phyloP scores from a whole-genome alignment of 2,329 filamentous ascomycete species.

The Emmonsia crescens region DNA sequence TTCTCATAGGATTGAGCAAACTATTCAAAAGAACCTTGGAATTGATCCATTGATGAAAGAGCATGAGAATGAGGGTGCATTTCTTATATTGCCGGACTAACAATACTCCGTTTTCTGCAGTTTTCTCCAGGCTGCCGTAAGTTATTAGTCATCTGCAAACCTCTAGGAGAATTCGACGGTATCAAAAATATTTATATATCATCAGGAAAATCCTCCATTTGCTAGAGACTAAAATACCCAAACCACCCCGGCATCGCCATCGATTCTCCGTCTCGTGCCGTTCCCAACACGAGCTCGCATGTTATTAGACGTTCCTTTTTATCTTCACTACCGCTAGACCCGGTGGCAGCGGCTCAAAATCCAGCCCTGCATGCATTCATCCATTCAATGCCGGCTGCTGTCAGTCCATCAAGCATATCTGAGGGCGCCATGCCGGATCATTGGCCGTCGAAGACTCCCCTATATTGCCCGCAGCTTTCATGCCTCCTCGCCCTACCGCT shows the following conservation, averaged over 20 bases:
- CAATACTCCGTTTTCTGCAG: neutral
- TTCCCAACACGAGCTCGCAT: neutral
- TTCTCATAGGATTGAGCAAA: no score
- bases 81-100: neutral
- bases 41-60: no score
- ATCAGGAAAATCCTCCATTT: neutral
- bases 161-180: neutral
- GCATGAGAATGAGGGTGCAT: no score
- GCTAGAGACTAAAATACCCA: neutral
- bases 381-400: conserved; percentile 30
- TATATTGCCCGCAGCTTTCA: conserved; percentile 23
- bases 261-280: neutral
- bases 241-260: neutral
- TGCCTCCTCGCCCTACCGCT: conserved; percentile 20
- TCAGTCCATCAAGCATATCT: conserved; percentile 18
- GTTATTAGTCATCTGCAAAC: neutral
- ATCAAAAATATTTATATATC: neutral
- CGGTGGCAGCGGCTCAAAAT: conserved; percentile 10
- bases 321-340: conserved; percentile 2
- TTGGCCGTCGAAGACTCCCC: conserved; percentile 28
- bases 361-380: conserved; percentile 17
- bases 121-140: no score
- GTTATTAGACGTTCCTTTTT: neutral
- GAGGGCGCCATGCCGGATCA: conserved; percentile 24
- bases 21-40: no score